Base-by-base conservation (phyloP, 148 eudicot genomes). In the Chenopodium album region DNA sequence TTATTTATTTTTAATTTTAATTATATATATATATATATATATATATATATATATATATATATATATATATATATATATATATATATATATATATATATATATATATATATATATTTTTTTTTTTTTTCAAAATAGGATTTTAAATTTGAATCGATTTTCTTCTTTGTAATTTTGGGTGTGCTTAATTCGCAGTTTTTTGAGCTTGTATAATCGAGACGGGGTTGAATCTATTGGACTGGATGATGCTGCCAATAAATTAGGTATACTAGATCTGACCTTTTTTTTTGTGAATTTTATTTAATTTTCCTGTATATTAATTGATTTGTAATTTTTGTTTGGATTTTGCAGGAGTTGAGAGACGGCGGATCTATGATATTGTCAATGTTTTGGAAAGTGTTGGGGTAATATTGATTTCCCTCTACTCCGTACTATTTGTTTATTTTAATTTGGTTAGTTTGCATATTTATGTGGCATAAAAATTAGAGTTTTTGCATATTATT, bases 311-410 rank as follows among this genome's bases (percentile, higher is more conserved):
- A 56, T 28, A 17, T 10, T 59, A 23, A 13, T 76, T 13, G 14
- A 48, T 31, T 46, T 31, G 29, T 73, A 23, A 63, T 68, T 46
- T 68, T 60, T 50, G 75, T 41, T 72, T 20, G 77, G 60, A 13
- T 44, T 54, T 26, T 88, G 85, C 73, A 96, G 99, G 95, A 50
- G 99, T 96, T 77, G 99, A 96, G 89, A 90, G 98, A 86, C 88
- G 99, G 73, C 91, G 99, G 93, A 96, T 96, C 91, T 96, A 96
- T 80, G 99, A 96, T 69, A 96, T 96, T 9, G 99, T 96, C 62
- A 96, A 96, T 82, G 99, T 96, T 11, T 81, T 96, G 67, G 99
- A 96, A 84, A 96, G 99, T 70, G 90, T 94, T 81, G 98, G 98
- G 80, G 99, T 94, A 88, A 89, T 92, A 84, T 79, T 78, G 78